Base-by-base conservation (phyloP, 1,284 basidiomycete genomes). In the Porodaedalea pini region DNA sequence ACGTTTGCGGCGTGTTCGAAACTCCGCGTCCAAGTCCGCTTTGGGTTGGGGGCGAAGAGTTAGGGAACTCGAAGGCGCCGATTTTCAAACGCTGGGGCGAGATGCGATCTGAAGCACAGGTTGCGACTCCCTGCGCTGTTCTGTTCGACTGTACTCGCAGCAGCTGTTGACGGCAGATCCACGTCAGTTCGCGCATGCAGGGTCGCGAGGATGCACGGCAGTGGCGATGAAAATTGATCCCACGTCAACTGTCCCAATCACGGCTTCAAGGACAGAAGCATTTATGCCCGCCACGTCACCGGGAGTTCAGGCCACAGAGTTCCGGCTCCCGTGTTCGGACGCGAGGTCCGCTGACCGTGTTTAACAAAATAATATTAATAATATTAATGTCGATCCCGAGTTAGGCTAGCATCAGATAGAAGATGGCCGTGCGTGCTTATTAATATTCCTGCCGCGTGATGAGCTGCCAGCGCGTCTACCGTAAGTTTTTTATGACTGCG, bases 141-240 rank as follows among this genome's bases (percentile, higher is more conserved):
- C 41, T 3, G 4, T n/a, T 10, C 17, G 21, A 11, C n/a, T 13
- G 10, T 23, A 10, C n/a, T 21, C 5, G 17, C 11, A 19, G 21
- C 41, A 23, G 32, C 32, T 34, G 32, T 15, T 0, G 40, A 1
- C 4, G 15, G 40, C 19, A 41, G 40, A 41, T 41, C 40, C 10
- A 21, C 15, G 40, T 21, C n/a, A 41, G 40, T 41, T 41, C 19
- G n/a, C 2, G 40, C 19, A 47, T 47, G 45, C 45, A 47, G 45
- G 45, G 45, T 47, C 45, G 45, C 25, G 21, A 47, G 45, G 45
- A 47, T 47, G 45, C 45, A 29, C 25, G 25, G 13, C 13, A n/a
- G 45, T 47, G 45, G 45, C 45, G 45, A 47, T 47, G 45, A 47
- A 47, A 29, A 29, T 47, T 29, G 40, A 31, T 31, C 25, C 29